Evolutionary conservation across 2,329 filamentous ascomycete genomes (phyloP).

Genomic region (Alternaria brassicicola): DNA sequence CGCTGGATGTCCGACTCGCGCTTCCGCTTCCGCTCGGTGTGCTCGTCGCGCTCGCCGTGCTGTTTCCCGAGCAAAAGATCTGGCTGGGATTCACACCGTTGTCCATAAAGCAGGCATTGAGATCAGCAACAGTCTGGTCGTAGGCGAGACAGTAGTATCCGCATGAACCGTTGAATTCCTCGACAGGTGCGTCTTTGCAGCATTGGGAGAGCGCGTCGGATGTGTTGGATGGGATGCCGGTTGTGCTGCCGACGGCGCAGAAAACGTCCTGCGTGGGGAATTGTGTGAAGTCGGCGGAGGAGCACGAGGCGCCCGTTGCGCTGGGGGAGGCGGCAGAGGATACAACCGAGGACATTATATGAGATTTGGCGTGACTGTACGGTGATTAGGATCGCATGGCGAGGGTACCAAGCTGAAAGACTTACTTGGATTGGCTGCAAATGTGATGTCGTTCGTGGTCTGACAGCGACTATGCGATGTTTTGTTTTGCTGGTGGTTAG

Average conservation of each 20-base stretch:
- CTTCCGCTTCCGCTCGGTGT: slow-evolving; percentile 23
- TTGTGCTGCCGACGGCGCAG: slow-evolving; percentile 37
- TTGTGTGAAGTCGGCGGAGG: slow-evolving; percentile 29
- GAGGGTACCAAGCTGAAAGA: not conserved
- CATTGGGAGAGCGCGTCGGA: slow-evolving; percentile 32
- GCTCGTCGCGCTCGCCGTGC: slow-evolving; percentile 36
- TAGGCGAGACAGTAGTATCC: slow-evolving; percentile 40
- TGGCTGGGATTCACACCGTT: slow-evolving; percentile 25
- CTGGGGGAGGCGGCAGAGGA: slow-evolving; percentile 25
- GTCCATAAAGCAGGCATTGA: slow-evolving; percentile 38
- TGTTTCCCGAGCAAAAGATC: slow-evolving; percentile 38
- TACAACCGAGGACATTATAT: slow-evolving; percentile 26
- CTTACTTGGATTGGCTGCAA: not conserved
- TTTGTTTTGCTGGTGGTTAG: not conserved
- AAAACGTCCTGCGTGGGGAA: slow-evolving; percentile 37
- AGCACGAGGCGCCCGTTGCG: slow-evolving; percentile 28
- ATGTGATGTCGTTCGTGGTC: not conserved
- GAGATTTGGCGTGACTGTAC: not conserved
- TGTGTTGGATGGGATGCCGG: slow-evolving; percentile 34
- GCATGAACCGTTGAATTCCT: slow-evolving; percentile 37
- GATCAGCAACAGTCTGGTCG: slow-evolving; percentile 34
- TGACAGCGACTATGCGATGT: not conserved
- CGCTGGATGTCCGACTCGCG: slow-evolving; percentile 7
- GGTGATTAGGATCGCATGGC: not conserved
- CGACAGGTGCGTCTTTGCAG: slow-evolving; percentile 43